Evolutionary conservation across 345 rosid genomes (phyloP).

Genomic region (Sonneratia caseolaris): DNA sequence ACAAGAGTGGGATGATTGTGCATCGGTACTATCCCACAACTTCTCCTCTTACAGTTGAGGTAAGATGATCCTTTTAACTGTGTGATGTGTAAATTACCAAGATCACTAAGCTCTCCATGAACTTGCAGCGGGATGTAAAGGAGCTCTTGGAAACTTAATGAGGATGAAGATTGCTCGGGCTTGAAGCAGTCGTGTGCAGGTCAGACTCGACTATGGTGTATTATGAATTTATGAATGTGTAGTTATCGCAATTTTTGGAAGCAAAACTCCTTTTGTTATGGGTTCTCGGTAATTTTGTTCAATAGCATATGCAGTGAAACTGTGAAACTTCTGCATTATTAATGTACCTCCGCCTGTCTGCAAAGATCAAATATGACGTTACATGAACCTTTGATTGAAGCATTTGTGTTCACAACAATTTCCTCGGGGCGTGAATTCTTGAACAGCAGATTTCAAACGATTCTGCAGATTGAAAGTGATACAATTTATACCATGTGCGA

Average conservation of each 20-base stretch:
- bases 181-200: neutral
- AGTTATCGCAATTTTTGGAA: too few species aligned
- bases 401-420: neutral
- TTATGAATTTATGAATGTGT: too few species aligned
- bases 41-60: slow-evolving; percentile 75
- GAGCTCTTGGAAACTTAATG: slow-evolving; percentile 13
- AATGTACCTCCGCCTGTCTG: too few species aligned
- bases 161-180: neutral
- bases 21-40: slow-evolving; percentile 85
- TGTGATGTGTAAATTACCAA: neutral
- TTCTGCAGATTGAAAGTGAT: too few species aligned
- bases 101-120: neutral
- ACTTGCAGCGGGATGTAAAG: slow-evolving; percentile 13
- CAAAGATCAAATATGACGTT: too few species aligned
- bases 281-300: neutral
- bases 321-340: neutral
- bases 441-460: neutral
- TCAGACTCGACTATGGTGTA: neutral
- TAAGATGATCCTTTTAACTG: slow-evolving; percentile 10
- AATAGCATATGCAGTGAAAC: neutral
- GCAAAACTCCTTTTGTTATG: too few species aligned
- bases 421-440: neutral
- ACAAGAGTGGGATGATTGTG: slow-evolving; percentile 56
- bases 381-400: neutral
- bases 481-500: too few species aligned